A percentile compares a stretch with the other conserved stretches of the same genome.
Conservation (phyloP, 441 rosid genomes). For the Raphanus hybrid region DNA sequence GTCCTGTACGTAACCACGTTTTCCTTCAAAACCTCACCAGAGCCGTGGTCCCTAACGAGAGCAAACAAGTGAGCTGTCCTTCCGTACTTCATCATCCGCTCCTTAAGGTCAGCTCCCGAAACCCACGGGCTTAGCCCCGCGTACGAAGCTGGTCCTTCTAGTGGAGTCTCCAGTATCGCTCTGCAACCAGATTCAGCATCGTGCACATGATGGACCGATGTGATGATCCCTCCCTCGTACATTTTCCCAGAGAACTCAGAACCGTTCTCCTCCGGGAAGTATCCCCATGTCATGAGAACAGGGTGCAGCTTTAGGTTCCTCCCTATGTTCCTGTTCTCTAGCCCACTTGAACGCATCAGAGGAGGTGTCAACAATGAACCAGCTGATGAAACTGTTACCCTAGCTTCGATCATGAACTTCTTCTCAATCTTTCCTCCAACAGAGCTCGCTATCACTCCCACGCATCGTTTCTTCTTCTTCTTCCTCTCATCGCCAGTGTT, state of each 20-base stretch:
- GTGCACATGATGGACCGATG: constrained; percentile 55
- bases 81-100: constrained; percentile 58
- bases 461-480: constrained; percentile 55
- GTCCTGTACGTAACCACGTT: constrained; percentile 41
- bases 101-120: constrained; percentile 64
- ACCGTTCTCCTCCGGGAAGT: constrained; percentile 62
- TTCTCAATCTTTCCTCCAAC: constrained; percentile 42
- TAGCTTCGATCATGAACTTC: constrained; percentile 67
- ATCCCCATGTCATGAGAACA: constrained; percentile 69
- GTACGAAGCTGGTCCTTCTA: constrained; percentile 61
- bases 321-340: constrained; percentile 67
- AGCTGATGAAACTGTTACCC: constrained; percentile 66
- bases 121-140: constrained; percentile 67
- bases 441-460: constrained; percentile 60
- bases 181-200: constrained; percentile 41
- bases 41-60: constrained; percentile 60
- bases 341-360: constrained; percentile 68
- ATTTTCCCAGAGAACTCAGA: constrained; percentile 52
- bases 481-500: constrained; percentile 28
- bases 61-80: constrained; percentile 60
- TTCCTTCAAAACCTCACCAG: constrained; percentile 61
- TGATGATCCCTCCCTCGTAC: constrained; percentile 78
- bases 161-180: constrained; percentile 65
- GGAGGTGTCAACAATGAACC: constrained; percentile 81
- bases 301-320: constrained; percentile 79